Percentiles rank a stretch among this genome's conserved stretches.
Evolutionary conservation across 2,329 filamentous ascomycete species (phyloP).

Genomic region (Pezicula carpinea): DNA sequence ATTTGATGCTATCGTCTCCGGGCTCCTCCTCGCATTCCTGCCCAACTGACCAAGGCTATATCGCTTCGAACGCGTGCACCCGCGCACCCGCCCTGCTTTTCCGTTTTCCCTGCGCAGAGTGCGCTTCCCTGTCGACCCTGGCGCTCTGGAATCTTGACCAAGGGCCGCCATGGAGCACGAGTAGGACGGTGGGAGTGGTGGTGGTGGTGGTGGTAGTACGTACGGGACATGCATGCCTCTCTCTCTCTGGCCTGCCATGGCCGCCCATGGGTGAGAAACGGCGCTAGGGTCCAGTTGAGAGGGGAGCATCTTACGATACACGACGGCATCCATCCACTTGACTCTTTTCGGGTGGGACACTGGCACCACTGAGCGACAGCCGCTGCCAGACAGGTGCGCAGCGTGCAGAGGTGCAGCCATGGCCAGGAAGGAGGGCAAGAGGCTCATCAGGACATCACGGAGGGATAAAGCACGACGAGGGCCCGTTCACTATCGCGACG

Average conservation of each 20-base stretch:
- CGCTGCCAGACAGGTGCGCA: constrained; percentile 9
- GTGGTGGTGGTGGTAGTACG: too few relatives aligned
- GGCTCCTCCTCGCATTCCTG: constrained; percentile 1
- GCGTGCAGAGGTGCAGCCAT: constrained; percentile 4
- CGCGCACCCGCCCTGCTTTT: constrained; percentile 24
- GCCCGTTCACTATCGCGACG: constrained; percentile 22
- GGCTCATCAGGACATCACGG: too few relatives aligned
- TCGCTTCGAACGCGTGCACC: constrained; percentile 19
- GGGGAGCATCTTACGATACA: not conserved
- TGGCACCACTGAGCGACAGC: constrained; percentile 3
- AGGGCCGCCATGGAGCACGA: too few relatives aligned
- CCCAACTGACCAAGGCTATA: not conserved
- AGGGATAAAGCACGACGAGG: constrained; percentile 22
- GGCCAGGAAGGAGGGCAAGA: constrained; percentile 5
- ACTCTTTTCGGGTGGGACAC: constrained; percentile 13
- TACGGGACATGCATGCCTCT: too few relatives aligned
- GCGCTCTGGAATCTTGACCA: too few relatives aligned
- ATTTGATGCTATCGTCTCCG: not conserved
- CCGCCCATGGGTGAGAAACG: not conserved
- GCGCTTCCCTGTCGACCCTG: constrained; percentile 4
- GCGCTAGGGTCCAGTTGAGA: not conserved
- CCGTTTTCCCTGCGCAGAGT: constrained; percentile 12
- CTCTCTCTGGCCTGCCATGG: too few relatives aligned
- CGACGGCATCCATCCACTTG: constrained; percentile 8
- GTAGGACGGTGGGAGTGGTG: too few relatives aligned